Conservation (phyloP, 2,329 filamentous ascomycete species). For the Fusarium sterilihyphosum region DNA sequence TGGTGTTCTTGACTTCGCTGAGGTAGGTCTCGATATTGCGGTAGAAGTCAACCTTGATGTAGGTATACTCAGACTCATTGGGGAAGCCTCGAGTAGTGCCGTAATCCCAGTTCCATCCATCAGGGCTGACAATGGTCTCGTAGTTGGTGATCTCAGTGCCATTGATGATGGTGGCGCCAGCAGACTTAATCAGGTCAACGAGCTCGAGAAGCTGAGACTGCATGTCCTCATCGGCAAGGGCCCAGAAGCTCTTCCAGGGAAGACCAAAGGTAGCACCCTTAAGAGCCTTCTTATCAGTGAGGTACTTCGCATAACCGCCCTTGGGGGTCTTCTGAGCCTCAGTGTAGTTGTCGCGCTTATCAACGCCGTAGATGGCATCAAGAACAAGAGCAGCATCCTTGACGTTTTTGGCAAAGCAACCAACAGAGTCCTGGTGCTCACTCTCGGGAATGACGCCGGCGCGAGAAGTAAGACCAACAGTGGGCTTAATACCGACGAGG, state of each 20-base stretch:
- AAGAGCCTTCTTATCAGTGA: conserved; percentile 64
- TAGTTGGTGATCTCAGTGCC: conserved; percentile 74
- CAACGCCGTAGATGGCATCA: conserved; percentile 74
- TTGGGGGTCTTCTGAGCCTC: conserved; percentile 64
- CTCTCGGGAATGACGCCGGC: conserved; percentile 72
- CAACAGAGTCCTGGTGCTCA: conserved; percentile 75
- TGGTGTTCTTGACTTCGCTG: conserved; percentile 68
- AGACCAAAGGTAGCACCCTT: conserved; percentile 73
- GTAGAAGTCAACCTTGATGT: conserved; percentile 77
- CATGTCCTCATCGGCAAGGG: conserved; percentile 66
- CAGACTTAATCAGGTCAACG: conserved; percentile 63
- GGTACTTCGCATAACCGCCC: conserved; percentile 66
- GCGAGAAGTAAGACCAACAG: conserved; percentile 76
- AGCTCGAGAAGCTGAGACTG: conserved; percentile 58
- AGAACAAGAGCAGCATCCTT: conserved; percentile 74
- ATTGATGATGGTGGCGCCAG: conserved; percentile 75
- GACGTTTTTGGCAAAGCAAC: conserved; percentile 73
- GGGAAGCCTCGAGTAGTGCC: conserved; percentile 68
- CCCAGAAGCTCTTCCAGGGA: conserved; percentile 79
- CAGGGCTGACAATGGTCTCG: conserved; percentile 67
- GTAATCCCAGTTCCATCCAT: conserved; percentile 81
- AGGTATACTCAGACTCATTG: conserved; percentile 80
- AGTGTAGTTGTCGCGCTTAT: conserved; percentile 73
- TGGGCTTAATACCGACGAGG: conserved; percentile 80
- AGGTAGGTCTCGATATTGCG: conserved; percentile 71